Evolutionary conservation across 2,329 filamentous ascomycete species (phyloP).

Genomic region (Diaporthe capsici): DNA sequence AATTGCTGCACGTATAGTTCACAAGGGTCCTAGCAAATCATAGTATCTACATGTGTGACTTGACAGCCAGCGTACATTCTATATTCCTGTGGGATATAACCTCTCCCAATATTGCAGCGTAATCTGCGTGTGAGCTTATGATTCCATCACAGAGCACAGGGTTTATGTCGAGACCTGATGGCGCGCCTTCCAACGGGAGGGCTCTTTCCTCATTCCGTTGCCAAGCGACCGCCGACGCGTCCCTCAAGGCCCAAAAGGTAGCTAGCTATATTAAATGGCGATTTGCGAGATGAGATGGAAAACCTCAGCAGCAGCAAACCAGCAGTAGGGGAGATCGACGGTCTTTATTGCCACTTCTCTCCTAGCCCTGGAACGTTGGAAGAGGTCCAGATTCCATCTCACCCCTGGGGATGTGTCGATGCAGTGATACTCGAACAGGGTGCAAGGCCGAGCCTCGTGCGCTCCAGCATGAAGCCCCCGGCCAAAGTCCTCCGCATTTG

Average conservation of each 20-base stretch:
- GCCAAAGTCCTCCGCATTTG: background rate
- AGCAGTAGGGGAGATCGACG: constrained; percentile 12
- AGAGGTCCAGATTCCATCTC: constrained; percentile 5
- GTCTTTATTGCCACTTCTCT: constrained; percentile 8
- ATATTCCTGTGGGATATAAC: too few relatives aligned
- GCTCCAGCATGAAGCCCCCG: constrained; percentile 1
- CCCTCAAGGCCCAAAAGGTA: background rate
- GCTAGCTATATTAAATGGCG: constrained; percentile 23
- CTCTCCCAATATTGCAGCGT: background rate
- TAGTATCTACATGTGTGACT: background rate
- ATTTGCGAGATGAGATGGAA: constrained; percentile 27
- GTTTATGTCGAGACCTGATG: background rate
- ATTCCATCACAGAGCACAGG: background rate
- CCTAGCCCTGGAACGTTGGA: constrained; percentile 18
- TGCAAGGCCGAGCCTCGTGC: constrained; percentile 25
- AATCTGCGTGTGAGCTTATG: background rate
- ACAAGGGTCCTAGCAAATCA: background rate
- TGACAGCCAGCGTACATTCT: background rate
- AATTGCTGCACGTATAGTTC: background rate
- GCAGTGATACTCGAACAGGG: constrained; percentile 20
- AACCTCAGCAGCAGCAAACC: background rate
- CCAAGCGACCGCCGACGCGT: constrained; percentile 27
- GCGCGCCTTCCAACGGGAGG: background rate
- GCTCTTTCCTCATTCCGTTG: constrained; percentile 5
- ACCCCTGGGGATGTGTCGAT: constrained; percentile 13